phyloP scores from a whole-genome alignment of 805 yeast species.

The Ascoidea tarda region DNA sequence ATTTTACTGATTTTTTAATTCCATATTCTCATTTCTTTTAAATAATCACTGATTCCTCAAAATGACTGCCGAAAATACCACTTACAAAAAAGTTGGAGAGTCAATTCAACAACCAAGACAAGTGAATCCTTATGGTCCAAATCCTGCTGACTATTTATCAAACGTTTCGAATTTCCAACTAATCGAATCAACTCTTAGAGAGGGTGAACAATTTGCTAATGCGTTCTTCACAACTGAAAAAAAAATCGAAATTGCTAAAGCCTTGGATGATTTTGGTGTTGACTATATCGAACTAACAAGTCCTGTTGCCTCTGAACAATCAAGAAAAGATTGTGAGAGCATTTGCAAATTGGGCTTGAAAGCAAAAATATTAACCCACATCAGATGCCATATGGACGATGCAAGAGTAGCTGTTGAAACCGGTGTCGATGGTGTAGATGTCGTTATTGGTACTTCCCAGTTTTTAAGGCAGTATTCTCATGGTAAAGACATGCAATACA shows the following conservation, averaged over 20 bases:
- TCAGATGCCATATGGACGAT: conserved; percentile 98
- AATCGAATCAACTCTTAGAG: conserved; percentile 92
- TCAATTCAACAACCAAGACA: conserved; percentile 22
- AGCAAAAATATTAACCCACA: conserved; percentile 92
- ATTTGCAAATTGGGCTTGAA: conserved; percentile 93
- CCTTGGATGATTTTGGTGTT: conserved; percentile 94
- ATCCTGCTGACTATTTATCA: conserved; percentile 84
- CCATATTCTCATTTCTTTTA: neutral
- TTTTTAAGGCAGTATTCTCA: conserved; percentile 90
- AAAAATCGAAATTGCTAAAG: conserved; percentile 94
- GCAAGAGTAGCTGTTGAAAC: conserved; percentile 95
- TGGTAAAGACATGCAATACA: conserved; percentile 97
- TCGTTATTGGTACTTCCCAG: conserved; percentile 94
- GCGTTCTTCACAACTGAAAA: conserved; percentile 91
- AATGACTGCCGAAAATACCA: conserved; percentile 12
- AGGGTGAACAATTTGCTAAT: conserved; percentile 98
- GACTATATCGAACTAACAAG: conserved; percentile 96
- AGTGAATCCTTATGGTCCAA: conserved; percentile 84
- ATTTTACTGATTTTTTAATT: neutral
- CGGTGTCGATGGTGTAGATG: conserved; percentile 98
- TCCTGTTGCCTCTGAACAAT: conserved; percentile 95
- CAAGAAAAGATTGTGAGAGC: conserved; percentile 90
- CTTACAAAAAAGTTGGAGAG: conserved; percentile 32
- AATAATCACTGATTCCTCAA: conserved; percentile 2
- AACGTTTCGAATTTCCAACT: conserved; percentile 82